Evolutionary conservation across 352 stramenopile genomes (phyloP), one percentile per base, ranked within the genome.

Genomic region (Globisporangium lucens): DNA sequence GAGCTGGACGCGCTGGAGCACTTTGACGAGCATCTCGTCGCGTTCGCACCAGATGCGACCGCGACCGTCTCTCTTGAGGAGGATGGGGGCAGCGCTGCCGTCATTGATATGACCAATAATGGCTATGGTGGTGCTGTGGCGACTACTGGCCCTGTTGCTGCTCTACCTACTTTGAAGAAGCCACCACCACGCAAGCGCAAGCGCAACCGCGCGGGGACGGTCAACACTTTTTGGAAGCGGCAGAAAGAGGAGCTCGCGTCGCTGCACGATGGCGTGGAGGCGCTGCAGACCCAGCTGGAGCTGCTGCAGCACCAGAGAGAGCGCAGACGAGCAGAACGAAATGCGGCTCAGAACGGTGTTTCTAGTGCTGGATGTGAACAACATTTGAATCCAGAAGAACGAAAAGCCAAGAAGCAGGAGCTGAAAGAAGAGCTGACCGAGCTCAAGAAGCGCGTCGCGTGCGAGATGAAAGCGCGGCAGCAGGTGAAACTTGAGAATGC

Each of bases 161-260:
- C 51, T 24, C 1, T 6, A 12, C 0, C 15, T 13, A 7, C 9
- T 9, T 27, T 15, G 52, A 58, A 5, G 27, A 41, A 24, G 15
- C 1, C 52, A 2, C 52, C 27, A 12, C 71, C 36, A 43, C 36
- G 66, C 36, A 77, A 79, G 57, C 62, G 61, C 61, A 57, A 59
- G 30, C 61, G 60, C 2, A 41, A 33, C 8, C 59, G 30, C 46
- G 8, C 33, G 0, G 38, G 22, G 3, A 12, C 46, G 5, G 47
- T 75, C 6, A 83, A 76, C 62, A 46, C 65, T 24, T 75, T 68
- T 3, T 75, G 72, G 62, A 67, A 76, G 57, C 76, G 72, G 7
- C 76, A 74, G 65, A 79, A 76, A 52, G 63, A 81, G 4, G 74
- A 83, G 55, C 61, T 80, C 5, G 62, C 70, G 17, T 33, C 60